Evolutionary conservation across 345 rosid genomes (phyloP).

Genomic region (Melaleuca quinquenervia): DNA sequence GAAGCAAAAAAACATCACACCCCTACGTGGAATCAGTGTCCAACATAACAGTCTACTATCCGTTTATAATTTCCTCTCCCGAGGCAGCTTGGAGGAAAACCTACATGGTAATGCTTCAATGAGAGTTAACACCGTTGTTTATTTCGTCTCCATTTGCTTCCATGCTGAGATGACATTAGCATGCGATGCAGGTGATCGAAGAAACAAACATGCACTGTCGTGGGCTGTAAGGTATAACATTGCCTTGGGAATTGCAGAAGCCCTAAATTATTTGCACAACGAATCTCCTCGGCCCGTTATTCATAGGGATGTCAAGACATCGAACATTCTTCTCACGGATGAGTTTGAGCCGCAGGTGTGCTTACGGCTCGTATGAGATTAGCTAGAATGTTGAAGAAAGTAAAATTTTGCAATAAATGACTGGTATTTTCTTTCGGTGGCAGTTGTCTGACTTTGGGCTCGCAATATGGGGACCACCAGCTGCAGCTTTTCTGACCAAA

Average conservation of each 20-base stretch:
- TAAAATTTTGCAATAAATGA: neutral
- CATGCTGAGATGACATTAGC: neutral
- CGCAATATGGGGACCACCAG: conserved; percentile 73
- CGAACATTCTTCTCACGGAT: conserved; percentile 80
- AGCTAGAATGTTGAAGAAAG: neutral
- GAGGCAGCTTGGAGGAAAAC: conserved; percentile 75
- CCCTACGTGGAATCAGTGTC: conserved; percentile 60
- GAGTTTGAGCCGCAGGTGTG: conserved; percentile 71
- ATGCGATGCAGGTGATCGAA: conserved; percentile 12
- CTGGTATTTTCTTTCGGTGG: neutral
- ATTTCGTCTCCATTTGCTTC: neutral
- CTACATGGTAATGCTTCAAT: conserved; percentile 39
- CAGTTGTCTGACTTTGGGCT: conserved; percentile 92
- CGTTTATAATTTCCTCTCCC: conserved; percentile 53
- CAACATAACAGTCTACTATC: conserved; percentile 42
- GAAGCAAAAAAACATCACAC: conserved; percentile 47
- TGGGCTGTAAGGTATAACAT: conserved; percentile 62
- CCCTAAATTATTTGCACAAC: conserved; percentile 58
- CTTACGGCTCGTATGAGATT: neutral
- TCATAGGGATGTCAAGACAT: conserved; percentile 87
- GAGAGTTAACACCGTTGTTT: neutral
- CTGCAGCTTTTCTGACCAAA: conserved; percentile 44
- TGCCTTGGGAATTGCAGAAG: conserved; percentile 65
- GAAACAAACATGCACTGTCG: conserved; percentile 21
- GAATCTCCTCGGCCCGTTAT: conserved; percentile 64